Evolutionary conservation across 352 stramenopile species (phyloP).

Genomic region (Aphanomyces cochlioides): DNA sequence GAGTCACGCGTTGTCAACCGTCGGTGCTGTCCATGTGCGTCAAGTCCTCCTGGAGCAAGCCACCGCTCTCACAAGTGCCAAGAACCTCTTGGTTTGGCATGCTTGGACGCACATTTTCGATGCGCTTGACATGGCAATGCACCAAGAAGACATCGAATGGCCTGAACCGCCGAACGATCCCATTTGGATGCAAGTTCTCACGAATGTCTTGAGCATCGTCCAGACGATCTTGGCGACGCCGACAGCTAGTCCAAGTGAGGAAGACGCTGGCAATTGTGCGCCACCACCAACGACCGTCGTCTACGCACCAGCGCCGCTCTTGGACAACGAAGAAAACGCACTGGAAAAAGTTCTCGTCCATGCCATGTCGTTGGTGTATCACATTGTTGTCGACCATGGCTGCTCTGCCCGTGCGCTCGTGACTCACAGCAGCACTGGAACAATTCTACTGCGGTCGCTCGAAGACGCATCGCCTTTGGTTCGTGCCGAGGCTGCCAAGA

Average conservation of each 20-base stretch:
- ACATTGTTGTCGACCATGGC: background rate
- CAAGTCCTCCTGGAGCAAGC: conserved; percentile 1
- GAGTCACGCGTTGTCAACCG: background rate
- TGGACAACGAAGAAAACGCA: conserved; percentile 4
- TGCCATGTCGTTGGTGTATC: conserved; percentile 13
- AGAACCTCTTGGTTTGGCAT: conserved; percentile 8
- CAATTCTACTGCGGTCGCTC: background rate
- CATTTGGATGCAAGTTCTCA: background rate
- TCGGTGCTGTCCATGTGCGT: background rate
- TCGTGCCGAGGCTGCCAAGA: background rate
- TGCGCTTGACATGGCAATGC: background rate
- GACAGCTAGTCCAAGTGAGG: background rate
- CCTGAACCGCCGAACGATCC: background rate
- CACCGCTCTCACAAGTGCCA: background rate
- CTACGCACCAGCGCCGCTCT: background rate
- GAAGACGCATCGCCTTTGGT: conserved; percentile 7
- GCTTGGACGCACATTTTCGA: background rate
- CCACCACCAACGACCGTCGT: background rate
- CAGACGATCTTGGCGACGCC: background rate
- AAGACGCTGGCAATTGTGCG: too few species aligned
- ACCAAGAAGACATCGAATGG: background rate
- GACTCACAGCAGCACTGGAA: background rate
- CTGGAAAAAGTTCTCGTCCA: background rate
- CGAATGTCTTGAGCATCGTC: background rate
- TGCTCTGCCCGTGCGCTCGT: background rate